These are phyloP conservation scores for Eimeria praecox DNA, from an alignment of 169 alveolate genomes.

Conservation along the genomic window DNA sequence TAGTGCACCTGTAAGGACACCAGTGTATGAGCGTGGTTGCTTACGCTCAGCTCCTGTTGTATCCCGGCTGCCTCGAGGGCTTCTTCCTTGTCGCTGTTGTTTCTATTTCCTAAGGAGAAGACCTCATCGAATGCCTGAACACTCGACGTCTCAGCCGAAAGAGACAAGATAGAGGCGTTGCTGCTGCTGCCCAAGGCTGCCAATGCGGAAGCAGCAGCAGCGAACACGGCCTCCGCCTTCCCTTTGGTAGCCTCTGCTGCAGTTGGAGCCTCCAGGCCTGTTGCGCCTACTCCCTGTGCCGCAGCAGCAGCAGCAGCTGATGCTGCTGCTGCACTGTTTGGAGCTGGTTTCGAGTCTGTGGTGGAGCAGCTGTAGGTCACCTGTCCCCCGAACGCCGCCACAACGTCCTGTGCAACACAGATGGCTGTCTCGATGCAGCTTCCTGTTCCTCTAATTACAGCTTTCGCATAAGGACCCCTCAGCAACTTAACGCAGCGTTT, in stretches of 20 bases:
- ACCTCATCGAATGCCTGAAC: constrained; percentile 44
- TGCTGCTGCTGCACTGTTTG: neutral
- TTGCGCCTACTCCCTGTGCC: neutral
- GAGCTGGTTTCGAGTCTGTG: neutral
- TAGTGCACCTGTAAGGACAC: neutral
- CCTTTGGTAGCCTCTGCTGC: neutral
- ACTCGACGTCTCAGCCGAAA: constrained; percentile 7
- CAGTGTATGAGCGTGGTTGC: neutral
- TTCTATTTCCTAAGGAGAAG: neutral
- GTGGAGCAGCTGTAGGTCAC: neutral
- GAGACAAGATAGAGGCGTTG: constrained; percentile 2
- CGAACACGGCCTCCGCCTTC: constrained; percentile 27
- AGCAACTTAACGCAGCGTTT: constrained; percentile 72
- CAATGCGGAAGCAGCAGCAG: constrained; percentile 48
- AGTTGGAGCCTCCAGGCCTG: neutral
- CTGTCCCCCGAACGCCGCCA: constrained; percentile 66
- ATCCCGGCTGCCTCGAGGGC: constrained; percentile 56
- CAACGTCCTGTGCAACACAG: constrained; percentile 77
- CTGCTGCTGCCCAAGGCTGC: constrained; percentile 21
- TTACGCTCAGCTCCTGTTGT: constrained; percentile 27
- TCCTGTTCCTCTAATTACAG: constrained; percentile 65
- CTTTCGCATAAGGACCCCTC: constrained; percentile 49
- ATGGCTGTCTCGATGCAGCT: constrained; percentile 78
- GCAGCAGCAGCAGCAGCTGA: neutral
- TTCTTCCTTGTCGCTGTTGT: neutral